These are phyloP conservation scores for Penicillium paxilli DNA, from an alignment of 495 filamentous ascomycete species.

Conservation along the genomic window DNA sequence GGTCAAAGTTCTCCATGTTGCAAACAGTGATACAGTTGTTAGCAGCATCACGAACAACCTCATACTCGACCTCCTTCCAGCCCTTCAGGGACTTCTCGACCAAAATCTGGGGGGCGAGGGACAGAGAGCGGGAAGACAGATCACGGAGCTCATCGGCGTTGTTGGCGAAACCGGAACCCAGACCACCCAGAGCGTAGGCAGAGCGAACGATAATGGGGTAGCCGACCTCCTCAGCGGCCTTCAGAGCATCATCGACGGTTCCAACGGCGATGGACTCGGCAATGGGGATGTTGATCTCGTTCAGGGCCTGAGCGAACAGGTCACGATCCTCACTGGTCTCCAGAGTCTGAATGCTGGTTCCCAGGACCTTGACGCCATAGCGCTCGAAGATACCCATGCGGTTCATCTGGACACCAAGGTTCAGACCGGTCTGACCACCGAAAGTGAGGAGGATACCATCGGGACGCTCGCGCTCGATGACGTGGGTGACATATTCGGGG, in stretches of 20 bases:
- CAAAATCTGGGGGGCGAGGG: conserved; percentile 93
- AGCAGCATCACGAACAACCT: conserved; percentile 88
- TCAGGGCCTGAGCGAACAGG: conserved; percentile 85
- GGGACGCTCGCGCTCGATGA: conserved; percentile 87
- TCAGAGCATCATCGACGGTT: conserved; percentile 86
- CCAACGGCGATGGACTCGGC: conserved; percentile 90
- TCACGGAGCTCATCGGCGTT: conserved; percentile 91
- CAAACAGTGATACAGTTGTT: conserved; percentile 99
- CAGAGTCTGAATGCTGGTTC: conserved; percentile 90
- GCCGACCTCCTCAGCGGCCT: conserved; percentile 80
- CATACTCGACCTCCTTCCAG: conserved; percentile 99
- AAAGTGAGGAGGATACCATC: conserved; percentile 97
- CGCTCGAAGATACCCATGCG: conserved; percentile 93
- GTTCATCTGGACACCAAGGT: conserved; percentile 96
- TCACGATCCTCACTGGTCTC: conserved; percentile 96
- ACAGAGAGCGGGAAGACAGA: conserved; percentile 87
- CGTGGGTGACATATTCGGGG: conserved; percentile 94
- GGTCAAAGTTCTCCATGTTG: conserved; percentile 99
- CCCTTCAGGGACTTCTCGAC: conserved; percentile 99
- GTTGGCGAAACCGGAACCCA: conserved; percentile 95
- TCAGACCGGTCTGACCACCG: conserved; percentile 93
- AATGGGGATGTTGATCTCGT: conserved; percentile 96
- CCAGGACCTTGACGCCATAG: conserved; percentile 91
- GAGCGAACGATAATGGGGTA: conserved; percentile 98
- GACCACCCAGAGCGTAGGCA: conserved; percentile 91